Percentiles rank a stretch among this genome's conserved stretches.
Evolutionary conservation across 2,329 filamentous ascomycete genomes (phyloP).

Genomic region (Pseudopithomyces maydicus): DNA sequence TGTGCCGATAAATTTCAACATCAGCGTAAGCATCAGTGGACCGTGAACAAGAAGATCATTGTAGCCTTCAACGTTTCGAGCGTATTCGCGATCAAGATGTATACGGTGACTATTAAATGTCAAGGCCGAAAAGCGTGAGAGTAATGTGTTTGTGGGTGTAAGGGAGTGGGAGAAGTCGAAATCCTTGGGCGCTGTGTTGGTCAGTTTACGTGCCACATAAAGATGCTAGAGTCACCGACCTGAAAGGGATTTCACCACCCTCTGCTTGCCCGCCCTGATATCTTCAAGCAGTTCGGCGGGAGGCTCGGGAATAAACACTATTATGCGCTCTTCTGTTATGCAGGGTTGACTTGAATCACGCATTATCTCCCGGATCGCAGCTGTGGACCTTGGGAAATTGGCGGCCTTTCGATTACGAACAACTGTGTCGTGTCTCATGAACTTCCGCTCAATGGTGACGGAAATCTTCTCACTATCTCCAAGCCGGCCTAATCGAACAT

Average conservation of each 20-base stretch:
- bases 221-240: conserved; percentile 23
- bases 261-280: conserved; percentile 30
- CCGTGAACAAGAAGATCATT: conserved; percentile 82
- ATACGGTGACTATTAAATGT: conserved; percentile 93
- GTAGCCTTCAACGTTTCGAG: conserved; percentile 73
- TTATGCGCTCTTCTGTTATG: conserved; percentile 63
- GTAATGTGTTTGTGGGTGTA: conserved; percentile 69
- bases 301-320: conserved; percentile 67
- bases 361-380: conserved; percentile 1
- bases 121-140: conserved; percentile 85
- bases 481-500: conserved; percentile 56
- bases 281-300: conserved; percentile 45
- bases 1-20: conserved; percentile 70
- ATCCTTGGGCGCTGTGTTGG: conserved; percentile 51
- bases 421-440: conserved; percentile 40
- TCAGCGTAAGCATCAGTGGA: conserved; percentile 76
- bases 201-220: neutral
- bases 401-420: conserved; percentile 12
- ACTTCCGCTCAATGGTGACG: conserved; percentile 62
- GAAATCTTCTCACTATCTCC: conserved; percentile 59
- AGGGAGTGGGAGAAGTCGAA: conserved; percentile 65
- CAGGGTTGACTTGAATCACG: conserved; percentile 39
- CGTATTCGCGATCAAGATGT: conserved; percentile 78
- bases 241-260: conserved; percentile 44
- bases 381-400: conserved; percentile 8